These are phyloP conservation scores for Casuarina cunninghamiana DNA, from an alignment of 306 rosid genomes.

Conservation along the genomic window DNA sequence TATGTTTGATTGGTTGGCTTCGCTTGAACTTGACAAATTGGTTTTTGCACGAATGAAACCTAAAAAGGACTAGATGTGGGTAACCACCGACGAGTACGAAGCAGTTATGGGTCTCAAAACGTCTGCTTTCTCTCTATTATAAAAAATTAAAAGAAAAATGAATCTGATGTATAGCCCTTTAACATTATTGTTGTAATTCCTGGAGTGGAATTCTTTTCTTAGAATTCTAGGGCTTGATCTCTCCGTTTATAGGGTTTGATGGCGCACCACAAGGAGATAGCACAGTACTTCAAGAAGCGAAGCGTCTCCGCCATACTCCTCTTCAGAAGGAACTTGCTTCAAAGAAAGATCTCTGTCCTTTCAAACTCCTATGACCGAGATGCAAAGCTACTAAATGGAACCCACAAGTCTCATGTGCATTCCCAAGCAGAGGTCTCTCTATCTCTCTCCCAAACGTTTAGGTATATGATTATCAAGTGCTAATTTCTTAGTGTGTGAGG, in stretches of 20 bases:
- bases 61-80: no score
- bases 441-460: neutral
- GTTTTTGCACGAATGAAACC: no score
- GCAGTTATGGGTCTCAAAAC: no score
- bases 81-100: no score
- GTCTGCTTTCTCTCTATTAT: no score
- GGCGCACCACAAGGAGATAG: slow-evolving; percentile 52
- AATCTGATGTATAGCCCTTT: no score
- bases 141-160: no score
- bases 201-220: no score
- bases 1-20: no score
- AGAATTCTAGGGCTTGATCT: no score
- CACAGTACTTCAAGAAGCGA: slow-evolving; percentile 48
- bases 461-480: neutral
- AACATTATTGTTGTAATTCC: no score
- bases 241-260: slow-evolving; percentile 39
- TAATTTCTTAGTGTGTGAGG: neutral
- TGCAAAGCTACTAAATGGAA: slow-evolving; percentile 61
- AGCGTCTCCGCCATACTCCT: slow-evolving; percentile 54
- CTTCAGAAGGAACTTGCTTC: slow-evolving; percentile 64
- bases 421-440: slow-evolving; percentile 46
- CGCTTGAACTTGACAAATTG: no score
- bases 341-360: slow-evolving; percentile 63
- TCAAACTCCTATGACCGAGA: slow-evolving; percentile 59
- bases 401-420: slow-evolving; percentile 70